phyloP scores from a whole-genome alignment of 2,329 filamentous ascomycete genomes.

The Geosmithia morbida region DNA sequence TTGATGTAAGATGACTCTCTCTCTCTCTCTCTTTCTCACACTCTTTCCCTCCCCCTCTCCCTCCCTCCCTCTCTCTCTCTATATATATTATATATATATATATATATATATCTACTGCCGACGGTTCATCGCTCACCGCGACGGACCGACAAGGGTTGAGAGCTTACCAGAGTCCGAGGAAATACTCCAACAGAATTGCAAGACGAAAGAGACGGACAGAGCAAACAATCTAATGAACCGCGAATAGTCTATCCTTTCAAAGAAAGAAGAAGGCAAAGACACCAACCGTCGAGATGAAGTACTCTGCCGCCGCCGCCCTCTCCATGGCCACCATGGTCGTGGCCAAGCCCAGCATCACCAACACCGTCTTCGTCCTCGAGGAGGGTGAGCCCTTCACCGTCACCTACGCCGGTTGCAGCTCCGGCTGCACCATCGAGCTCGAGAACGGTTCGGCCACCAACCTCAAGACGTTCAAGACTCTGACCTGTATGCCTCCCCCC shows the following conservation, averaged over 20 bases:
- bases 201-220: too few species aligned
- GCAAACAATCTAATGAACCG: neutral
- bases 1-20: too few species aligned
- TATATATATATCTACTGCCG: too few species aligned
- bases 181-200: too few species aligned
- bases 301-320: conserved; percentile 9
- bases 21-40: too few species aligned
- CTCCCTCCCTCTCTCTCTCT: too few species aligned
- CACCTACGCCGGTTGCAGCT: conserved; percentile 14
- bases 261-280: neutral
- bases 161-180: too few species aligned
- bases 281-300: conserved; percentile 19
- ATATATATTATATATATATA: too few species aligned
- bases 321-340: conserved; percentile 11
- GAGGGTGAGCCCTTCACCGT: conserved; percentile 17
- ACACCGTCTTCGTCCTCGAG: conserved; percentile 12
- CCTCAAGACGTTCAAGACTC: conserved; percentile 13
- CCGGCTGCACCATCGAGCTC: conserved; percentile 18
- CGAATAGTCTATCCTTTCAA: neutral
- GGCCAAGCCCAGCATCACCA: conserved; percentile 16
- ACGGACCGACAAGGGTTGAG: neutral
- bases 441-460: conserved; percentile 14
- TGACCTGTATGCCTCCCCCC: conserved; percentile 13
- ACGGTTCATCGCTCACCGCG: neutral
- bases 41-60: too few species aligned